Evolutionary conservation across 805 yeast genomes (phyloP).

Genomic region (Groenewaldozyma salmanticensis): DNA sequence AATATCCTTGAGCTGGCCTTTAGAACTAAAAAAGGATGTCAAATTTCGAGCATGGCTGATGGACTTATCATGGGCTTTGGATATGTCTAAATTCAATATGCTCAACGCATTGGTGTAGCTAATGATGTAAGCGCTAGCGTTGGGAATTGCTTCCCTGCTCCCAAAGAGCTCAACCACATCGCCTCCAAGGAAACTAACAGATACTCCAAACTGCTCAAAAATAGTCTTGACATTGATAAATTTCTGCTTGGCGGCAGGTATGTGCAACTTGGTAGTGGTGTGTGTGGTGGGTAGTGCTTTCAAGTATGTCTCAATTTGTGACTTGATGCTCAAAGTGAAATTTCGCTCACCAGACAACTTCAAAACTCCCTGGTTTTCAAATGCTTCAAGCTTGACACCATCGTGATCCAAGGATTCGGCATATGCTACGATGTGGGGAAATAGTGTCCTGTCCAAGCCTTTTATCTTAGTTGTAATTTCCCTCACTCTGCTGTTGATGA

Average conservation of each 20-base stretch:
- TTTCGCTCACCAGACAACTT: slow-evolving; percentile 65
- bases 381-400: slow-evolving; percentile 1
- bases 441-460: slow-evolving; percentile 17
- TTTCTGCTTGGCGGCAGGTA: slow-evolving; percentile 62
- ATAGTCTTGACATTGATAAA: slow-evolving; percentile 36
- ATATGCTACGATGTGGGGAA: slow-evolving; percentile 23
- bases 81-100: slow-evolving; percentile 66
- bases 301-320: slow-evolving; percentile 38
- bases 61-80: slow-evolving; percentile 82
- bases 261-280: slow-evolving; percentile 44
- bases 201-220: slow-evolving; percentile 23
- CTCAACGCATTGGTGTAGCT: slow-evolving; percentile 47
- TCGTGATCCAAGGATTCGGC: slow-evolving; percentile 1
- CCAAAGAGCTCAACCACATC: slow-evolving; percentile 50
- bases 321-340: slow-evolving; percentile 45
- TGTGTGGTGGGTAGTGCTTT: slow-evolving; percentile 37
- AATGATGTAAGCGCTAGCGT: slow-evolving; percentile 57
- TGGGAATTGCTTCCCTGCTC: slow-evolving; percentile 38
- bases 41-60: slow-evolving; percentile 65
- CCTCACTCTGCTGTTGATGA: slow-evolving; percentile 68
- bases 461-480: slow-evolving; percentile 17
- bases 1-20: slow-evolving; percentile 28
- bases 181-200: slow-evolving; percentile 34
- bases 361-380: slow-evolving; percentile 31
- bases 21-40: slow-evolving; percentile 46